Evolutionary conservation across 352 stramenopile genomes (phyloP), one percentile per base, ranked within the genome.

Genomic region (Phytophthora macrochlamydospora): DNA sequence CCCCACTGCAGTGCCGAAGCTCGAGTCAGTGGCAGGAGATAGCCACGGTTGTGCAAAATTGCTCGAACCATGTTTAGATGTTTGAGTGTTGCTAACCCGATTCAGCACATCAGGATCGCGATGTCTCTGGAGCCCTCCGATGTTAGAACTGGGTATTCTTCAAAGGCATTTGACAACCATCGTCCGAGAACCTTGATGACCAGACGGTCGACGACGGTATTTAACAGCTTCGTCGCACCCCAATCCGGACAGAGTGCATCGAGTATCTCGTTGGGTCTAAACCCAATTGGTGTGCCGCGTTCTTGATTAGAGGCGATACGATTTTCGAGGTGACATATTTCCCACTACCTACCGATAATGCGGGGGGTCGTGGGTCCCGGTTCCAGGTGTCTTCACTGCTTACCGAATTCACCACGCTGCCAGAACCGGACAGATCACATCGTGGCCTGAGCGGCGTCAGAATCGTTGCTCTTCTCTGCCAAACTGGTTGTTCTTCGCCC

Each of bases 401-500:
- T 13, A 13, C 40, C 2, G 18, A 28, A 57, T 52, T 37, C 46
- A 63, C 1, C 49, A 48, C 2, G 48, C 57, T 4, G 46, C 48
- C 13, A 1, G 7, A 11, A 57, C 38, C 9, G 57, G 48, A n/a
- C 37, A 64, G 1, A 57, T 1, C 2, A 57, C 4, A 0, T 31
- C 1, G 37, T 57, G 48, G 2, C 49, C 38, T 8, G 40, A 65
- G 4, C 31, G 8, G 31, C 57, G 14, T 9, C 57, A 49, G 12
- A 45, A 65, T 2, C 57, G 24, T 1, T 30, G 0, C 12, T 57
- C 40, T 18, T 65, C 40, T 2, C 53, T 28, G 2, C 45, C 52
- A 13, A 43, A 68, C 13, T 62, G 37, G 8, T 62, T 62, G 2
- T 68, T 59, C 31, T 62, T 68, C 2, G 51, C 60, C 4, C 60